Evolutionary conservation across 192 early-diverging fungal genomes (phyloP).

Genomic region (Coemansia sp.): DNA sequence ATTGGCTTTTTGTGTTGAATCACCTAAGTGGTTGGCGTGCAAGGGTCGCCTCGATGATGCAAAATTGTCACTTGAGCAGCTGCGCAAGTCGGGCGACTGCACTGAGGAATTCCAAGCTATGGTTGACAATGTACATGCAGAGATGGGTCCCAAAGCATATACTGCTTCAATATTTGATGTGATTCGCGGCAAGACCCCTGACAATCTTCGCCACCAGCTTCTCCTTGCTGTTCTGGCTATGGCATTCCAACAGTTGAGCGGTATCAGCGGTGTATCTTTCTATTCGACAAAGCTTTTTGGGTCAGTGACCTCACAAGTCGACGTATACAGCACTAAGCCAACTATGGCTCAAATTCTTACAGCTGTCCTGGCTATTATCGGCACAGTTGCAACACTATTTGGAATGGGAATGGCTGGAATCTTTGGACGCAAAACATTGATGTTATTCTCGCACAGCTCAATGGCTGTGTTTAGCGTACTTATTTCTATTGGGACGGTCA

Average conservation of each 20-base stretch:
- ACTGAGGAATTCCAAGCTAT: slow-evolving; percentile 61
- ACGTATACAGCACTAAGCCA: slow-evolving; percentile 18
- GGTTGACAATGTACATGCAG: slow-evolving; percentile 28
- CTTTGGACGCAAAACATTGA: slow-evolving; percentile 64
- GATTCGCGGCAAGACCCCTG: slow-evolving; percentile 54
- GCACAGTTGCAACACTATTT: slow-evolving; percentile 14
- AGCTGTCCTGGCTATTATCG: slow-evolving; percentile 25
- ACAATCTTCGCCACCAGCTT: slow-evolving; percentile 61
- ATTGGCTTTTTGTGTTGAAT: slow-evolving; percentile 69
- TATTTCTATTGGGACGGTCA: slow-evolving; percentile 60
- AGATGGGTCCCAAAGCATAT: slow-evolving; percentile 14
- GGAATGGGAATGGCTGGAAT: slow-evolving; percentile 58
- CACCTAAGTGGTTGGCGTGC: slow-evolving; percentile 68
- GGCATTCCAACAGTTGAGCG: slow-evolving; percentile 73
- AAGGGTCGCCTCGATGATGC: slow-evolving; percentile 57
- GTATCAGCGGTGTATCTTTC: slow-evolving; percentile 77
- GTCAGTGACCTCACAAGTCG: slow-evolving; percentile 12
- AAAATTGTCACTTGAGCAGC: slow-evolving; percentile 41
- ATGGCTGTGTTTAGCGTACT: slow-evolving; percentile 60
- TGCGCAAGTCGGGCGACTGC: slow-evolving; percentile 55
- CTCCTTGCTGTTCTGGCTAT: slow-evolving; percentile 62
- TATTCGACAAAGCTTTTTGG: slow-evolving; percentile 75
- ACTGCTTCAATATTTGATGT: slow-evolving; percentile 48
- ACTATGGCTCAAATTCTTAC: slow-evolving; percentile 43
- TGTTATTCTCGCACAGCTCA: slow-evolving; percentile 61